Base-by-base conservation (phyloP, 352 stramenopile genomes). In the Globisporangium nunn region DNA sequence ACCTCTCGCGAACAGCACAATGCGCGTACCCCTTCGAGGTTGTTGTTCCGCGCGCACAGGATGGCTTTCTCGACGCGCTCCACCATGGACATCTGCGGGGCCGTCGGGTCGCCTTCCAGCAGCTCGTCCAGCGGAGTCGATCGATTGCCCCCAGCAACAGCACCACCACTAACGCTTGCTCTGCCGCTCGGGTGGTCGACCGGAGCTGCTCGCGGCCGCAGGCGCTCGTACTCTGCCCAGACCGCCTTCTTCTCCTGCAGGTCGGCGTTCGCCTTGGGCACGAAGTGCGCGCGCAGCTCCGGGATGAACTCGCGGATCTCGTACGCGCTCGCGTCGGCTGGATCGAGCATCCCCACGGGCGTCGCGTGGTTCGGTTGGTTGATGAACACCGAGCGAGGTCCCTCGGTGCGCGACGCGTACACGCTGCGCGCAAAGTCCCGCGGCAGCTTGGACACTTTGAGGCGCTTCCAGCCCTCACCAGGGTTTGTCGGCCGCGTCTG, bases 21-120 rank as follows among this genome's bases (percentile, higher is more conserved):
- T 37, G 33, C 4, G 66, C 64, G 61, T 71, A 91, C 81, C 50
- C 78, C 79, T 62, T 85, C 72, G 39, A 91, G 57, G 57, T 93
- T 93, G 70, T 87, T 89, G 76, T 87, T 91, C 29, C 80, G 75
- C 31, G 84, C 78, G 31, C 73, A 89, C 7, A 91, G 66, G 10
- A 93, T 56, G 6, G 78, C 81, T 46, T 68, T 71, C 31, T 64
- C 65, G 29, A 83, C 71, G 17, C 62, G 68, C 40, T 82, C 66
- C 44, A 82, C 75, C 67, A 78, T 74, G 30, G 61, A 60, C 45
- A 72, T 50, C 46, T 74, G 64, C 11, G 54, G 33, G 50, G 75
- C 72, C 1, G 54, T 52, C 7, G 70, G 61, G 7, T 81, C 71
- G 7, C 45, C 63, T 37, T 86, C 75, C 23, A 86, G 72, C 53